Percentiles rank a stretch among this genome's conserved stretches.
These are phyloP conservation scores for Domatiomyces globalis DNA, from an alignment of 2,329 filamentous ascomycete species.

Conservation along the genomic window DNA sequence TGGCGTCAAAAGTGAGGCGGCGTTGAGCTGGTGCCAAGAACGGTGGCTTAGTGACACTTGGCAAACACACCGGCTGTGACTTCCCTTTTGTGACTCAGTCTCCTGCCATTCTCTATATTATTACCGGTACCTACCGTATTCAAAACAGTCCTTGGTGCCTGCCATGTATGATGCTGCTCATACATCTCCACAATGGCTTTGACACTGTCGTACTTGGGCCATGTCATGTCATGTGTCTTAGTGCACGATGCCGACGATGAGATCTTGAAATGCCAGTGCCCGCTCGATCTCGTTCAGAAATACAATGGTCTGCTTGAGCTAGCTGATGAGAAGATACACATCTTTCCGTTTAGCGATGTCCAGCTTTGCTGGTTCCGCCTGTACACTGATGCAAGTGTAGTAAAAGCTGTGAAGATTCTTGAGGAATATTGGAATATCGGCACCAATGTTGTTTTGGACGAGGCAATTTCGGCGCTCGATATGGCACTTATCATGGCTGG, in stretches of 20 bases:
- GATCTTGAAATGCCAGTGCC: constrained; percentile 7
- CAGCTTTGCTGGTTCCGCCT: constrained; percentile 42
- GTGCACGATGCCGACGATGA: constrained; percentile 4
- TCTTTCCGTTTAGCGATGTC: constrained; percentile 44
- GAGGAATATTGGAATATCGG: constrained; percentile 4
- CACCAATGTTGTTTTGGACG: constrained; percentile 2
- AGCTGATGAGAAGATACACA: constrained; percentile 39
- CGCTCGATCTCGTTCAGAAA: not conserved
- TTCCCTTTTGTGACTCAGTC: no score
- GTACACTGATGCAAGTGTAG: constrained; percentile 43
- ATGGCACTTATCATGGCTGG: constrained; percentile 63
- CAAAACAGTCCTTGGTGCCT: not conserved
- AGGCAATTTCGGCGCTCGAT: constrained; percentile 55
- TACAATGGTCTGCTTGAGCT: constrained; percentile 31
- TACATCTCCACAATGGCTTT: not conserved
- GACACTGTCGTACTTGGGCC: not conserved
- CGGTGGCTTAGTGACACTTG: no score
- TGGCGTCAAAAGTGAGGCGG: not conserved
- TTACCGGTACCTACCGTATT: not conserved
- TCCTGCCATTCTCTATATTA: not conserved
- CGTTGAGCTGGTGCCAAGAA: not conserved
- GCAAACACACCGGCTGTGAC: no score
- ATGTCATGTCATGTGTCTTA: not conserved
- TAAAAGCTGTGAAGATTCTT: constrained; percentile 28
- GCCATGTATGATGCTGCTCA: not conserved